Base-by-base conservation (phyloP, 1,139 yeast species). In the Diutina scorzettiae region DNA sequence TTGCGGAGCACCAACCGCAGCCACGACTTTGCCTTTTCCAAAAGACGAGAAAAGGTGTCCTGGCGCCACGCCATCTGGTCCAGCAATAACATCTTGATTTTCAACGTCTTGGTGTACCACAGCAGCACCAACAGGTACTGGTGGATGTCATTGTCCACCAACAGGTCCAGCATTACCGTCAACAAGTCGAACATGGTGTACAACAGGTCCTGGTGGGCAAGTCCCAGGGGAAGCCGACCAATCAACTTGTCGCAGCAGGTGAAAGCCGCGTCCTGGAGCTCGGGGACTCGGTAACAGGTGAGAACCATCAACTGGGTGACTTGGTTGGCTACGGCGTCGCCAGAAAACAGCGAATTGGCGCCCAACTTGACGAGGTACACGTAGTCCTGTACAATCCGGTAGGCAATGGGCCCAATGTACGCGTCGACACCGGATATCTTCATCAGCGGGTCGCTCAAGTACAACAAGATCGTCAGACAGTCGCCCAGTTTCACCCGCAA, bases 391-490 rank as follows among this genome's bases (percentile, higher is more conserved):
- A 77, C 73, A 43, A 82, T 69, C 42, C 75, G 72, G 47, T 69
- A 68, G 0, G 91, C 73, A 48, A 89, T 76, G 12, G 73, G 69
- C 0, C 80, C 79, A 60, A 89, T 72, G 47, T 73, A 76, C 47
- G 74, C 78, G 43, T 81, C 85, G n/a, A 86, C 73, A 5, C 81
- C 87, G 33, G 86, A 80, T 17, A 74, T 70, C 44, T 72, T 69
- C 48, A 87, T 69, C 1, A 94, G 81, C 3, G 96, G 94, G 53
- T 91, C 97, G 2, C 93, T 82, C 51, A 82, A 80, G 59, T 91
- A 93, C 39, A 73, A 67, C 45, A 89, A 69, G 33, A 78, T 66
- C 30, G 79, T 78, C 0, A 94, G 78, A 51, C 95, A 82, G 49
- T 81, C 79, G 18, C 98, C 97, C 20, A 82, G 69, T 46, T 73